phyloP scores from a whole-genome alignment of 345 rosid genomes.

The Cardamine occulta region DNA sequence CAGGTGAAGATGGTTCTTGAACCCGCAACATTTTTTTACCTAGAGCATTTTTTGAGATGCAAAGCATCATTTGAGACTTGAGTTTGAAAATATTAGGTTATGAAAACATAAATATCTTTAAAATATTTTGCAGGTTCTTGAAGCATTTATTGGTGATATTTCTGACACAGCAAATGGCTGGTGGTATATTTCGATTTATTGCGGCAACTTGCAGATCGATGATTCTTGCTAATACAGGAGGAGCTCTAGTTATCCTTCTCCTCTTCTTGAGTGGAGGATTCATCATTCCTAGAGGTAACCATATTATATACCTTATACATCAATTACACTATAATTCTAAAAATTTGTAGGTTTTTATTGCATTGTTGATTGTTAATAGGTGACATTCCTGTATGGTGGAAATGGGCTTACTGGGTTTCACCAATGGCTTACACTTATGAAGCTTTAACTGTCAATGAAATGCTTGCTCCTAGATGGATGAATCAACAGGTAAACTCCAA shows the following conservation, averaged over 20 bases:
- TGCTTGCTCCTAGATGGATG: constrained; percentile 88
- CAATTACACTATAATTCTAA: neutral
- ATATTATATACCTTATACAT: constrained; percentile 3
- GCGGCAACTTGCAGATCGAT: constrained; percentile 76
- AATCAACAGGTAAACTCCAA: constrained; percentile 49
- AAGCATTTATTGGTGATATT: constrained; percentile 72
- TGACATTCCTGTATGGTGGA: constrained; percentile 81
- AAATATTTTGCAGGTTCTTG: constrained; percentile 63
- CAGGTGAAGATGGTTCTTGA: constrained; percentile 53
- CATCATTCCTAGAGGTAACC: constrained; percentile 66
- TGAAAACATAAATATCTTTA: neutral
- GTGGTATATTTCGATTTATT: constrained; percentile 66
- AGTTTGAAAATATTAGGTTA: neutral
- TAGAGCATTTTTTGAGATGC: neutral
- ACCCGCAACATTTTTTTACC: neutral
- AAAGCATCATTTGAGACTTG: neutral
- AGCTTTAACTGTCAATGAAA: constrained; percentile 73
- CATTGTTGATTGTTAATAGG: constrained; percentile 47
- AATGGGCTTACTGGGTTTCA: constrained; percentile 92
- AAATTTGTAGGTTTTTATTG: neutral
- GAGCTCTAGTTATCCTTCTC: constrained; percentile 68
- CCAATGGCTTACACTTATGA: constrained; percentile 78
- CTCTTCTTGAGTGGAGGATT: constrained; percentile 88
- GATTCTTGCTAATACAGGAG: constrained; percentile 84
- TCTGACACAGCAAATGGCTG: constrained; percentile 84